Conservation (phyloP, 257 asterid genomes). For the Scutellaria barbata region DNA sequence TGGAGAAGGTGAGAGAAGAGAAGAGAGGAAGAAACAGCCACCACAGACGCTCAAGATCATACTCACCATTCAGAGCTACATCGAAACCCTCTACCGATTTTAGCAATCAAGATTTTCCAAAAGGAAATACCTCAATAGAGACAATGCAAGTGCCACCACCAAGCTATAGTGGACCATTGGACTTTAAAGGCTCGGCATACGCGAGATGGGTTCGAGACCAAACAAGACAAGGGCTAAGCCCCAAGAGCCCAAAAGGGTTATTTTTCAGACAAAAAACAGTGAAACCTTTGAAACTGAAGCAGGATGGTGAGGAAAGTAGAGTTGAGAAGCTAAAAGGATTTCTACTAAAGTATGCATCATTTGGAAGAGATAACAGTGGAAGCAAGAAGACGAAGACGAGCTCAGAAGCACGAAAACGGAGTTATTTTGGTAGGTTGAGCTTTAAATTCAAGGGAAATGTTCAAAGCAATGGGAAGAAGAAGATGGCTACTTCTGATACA, state of each 20-base stretch:
- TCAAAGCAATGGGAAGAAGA: conserved; percentile 38
- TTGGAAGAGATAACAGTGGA: conserved; percentile 46
- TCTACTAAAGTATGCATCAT: conserved; percentile 54
- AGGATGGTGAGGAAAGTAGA: conserved; percentile 39
- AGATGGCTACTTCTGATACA: conserved; percentile 30
- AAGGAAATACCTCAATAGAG: conserved; percentile 25
- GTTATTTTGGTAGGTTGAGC: conserved; percentile 51
- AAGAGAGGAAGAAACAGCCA: conserved; percentile 51
- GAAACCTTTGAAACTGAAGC: conserved; percentile 37
- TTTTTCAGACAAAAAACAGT: conserved; percentile 34
- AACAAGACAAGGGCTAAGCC: conserved; percentile 43
- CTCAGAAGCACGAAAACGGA: conserved; percentile 36
- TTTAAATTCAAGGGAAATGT: conserved; percentile 52
- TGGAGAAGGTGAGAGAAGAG: conserved; percentile 68
- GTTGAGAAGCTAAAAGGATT: conserved; percentile 56
- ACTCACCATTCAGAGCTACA: conserved; percentile 51
- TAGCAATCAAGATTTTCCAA: conserved; percentile 12
- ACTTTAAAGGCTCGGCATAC: conserved; percentile 68
- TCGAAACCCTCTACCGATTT: conserved; percentile 21
- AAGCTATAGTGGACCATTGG: conserved; percentile 45
- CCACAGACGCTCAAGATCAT: conserved; percentile 62
- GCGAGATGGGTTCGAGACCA: conserved; percentile 70
- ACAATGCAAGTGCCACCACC: conserved; percentile 29
- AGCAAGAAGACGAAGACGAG: conserved; percentile 38
- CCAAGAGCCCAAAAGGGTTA: conserved; percentile 38